Evolutionary conservation across 345 rosid genomes (phyloP), one percentile per base, ranked within the genome.

Genomic region (Salix udensis): DNA sequence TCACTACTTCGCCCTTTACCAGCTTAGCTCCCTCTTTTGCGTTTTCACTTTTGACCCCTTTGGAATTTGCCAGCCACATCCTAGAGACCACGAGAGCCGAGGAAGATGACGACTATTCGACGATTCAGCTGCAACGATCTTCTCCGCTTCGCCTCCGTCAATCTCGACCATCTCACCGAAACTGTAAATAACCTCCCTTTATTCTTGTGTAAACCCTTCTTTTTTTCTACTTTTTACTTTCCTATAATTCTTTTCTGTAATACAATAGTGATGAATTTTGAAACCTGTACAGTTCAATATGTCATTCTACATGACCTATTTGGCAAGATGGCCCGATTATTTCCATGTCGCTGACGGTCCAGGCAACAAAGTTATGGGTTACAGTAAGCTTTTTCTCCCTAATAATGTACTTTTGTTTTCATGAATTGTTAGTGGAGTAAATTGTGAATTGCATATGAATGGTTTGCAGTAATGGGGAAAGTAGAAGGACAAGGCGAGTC

Each of bases 401-500:
- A 68, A 30, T 28, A 64, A 74, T 74, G 71, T 36, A 31, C 44
- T 46, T 70, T 16, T 36, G 69, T 67, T 71, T 76, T 53, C 37
- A 6, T 34, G 16, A 31, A 30, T 37, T 46, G 50, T 12, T 46
- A 46, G 16, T 1, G 1, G 3, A n/a, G 9, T 19, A 55, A 55
- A 55, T 8, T n/a, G 26, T 18, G 66, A 36, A 76, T 74, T 67
- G 68, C 42, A 78, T 80, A 13, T 61, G 53, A 72, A 13, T 37
- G 65, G 70, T 70, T 82, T 81, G 75, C 86, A 91, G 98, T 92
- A 65, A 94, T 96, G 98, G 97, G 97, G 44, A 94, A 96, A 78
- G 96, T 92, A 28, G 97, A 94, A 89, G 99, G 97, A 70, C 97
- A 92, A 36, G 99, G 98, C 71, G 98, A 94, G 81, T 94, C 97